Evolutionary conservation across 2,329 filamentous ascomycete species (phyloP).

Genomic region (Colletotrichum sp.): DNA sequence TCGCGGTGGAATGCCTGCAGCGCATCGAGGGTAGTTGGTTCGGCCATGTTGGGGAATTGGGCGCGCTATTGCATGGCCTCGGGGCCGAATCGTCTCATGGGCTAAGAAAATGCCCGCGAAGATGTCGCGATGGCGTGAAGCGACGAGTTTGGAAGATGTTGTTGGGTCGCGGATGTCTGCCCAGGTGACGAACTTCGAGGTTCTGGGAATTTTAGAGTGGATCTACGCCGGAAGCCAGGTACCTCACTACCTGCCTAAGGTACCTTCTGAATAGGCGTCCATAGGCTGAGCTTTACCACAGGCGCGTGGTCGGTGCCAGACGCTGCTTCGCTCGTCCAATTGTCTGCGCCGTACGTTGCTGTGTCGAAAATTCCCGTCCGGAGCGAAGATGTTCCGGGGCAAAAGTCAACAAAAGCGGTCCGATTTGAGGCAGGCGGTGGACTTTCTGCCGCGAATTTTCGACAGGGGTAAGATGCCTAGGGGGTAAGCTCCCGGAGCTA

Average conservation of each 20-base stretch:
- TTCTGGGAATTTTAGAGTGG: constrained; percentile 23
- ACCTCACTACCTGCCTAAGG: not conserved
- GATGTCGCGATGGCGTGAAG: constrained; percentile 11
- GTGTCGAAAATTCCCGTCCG: not conserved
- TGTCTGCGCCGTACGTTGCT: not conserved
- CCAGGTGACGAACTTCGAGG: constrained; percentile 13
- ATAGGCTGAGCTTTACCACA: not conserved
- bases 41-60: constrained; percentile 66
- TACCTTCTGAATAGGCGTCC: not conserved
- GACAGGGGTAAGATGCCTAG: not conserved
- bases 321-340: constrained; percentile 5
- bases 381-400: not conserved
- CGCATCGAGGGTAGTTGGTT: constrained; percentile 73
- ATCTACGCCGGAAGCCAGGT: not conserved
- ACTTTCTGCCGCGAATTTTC: not conserved
- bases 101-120: constrained; percentile 11
- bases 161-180: not conserved
- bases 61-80: constrained; percentile 51
- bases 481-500: not conserved
- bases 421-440: not conserved
- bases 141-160: not conserved
- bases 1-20: constrained; percentile 88
- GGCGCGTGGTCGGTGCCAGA: not conserved
- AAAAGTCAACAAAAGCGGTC: constrained; percentile 1
- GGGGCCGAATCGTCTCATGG: constrained; percentile 10